phyloP scores from a whole-genome alignment of 1,284 basidiomycete genomes.

The Polyporus tsugae region DNA sequence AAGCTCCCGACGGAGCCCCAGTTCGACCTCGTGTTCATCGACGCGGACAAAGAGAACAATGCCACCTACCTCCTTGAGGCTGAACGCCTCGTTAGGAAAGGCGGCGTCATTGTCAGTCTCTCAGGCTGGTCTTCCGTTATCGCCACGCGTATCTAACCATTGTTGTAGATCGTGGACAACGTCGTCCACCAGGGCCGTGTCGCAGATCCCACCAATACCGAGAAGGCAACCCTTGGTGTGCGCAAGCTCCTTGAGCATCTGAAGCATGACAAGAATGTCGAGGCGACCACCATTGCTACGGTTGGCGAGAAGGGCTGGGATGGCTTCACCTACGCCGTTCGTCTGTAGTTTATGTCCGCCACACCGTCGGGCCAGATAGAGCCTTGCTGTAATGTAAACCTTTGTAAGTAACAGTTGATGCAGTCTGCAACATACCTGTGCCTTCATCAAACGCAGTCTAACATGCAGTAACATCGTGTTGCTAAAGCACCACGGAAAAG shows the following conservation, averaged over 20 bases:
- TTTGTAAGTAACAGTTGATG: background rate
- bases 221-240: constrained; percentile 54
- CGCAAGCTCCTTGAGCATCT: constrained; percentile 55
- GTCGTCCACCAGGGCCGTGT: constrained; percentile 61
- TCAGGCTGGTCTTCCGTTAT: background rate
- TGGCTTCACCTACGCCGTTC: constrained; percentile 63
- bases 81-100: constrained; percentile 60
- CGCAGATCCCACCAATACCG: constrained; percentile 49
- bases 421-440: background rate
- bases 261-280: constrained; percentile 61
- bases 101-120: constrained; percentile 61
- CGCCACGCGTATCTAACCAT: background rate
- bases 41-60: constrained; percentile 65
- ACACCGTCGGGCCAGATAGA: background rate
- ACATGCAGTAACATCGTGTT: background rate
- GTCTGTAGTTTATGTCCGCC: constrained; percentile 31
- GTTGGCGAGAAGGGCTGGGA: constrained; percentile 71
- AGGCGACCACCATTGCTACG: constrained; percentile 66
- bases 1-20: constrained; percentile 50
- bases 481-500: background rate
- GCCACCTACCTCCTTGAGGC: constrained; percentile 60
- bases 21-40: constrained; percentile 70
- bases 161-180: constrained; percentile 64
- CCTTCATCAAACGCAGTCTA: too few relatives aligned
- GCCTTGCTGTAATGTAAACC: background rate